Base-by-base conservation (phyloP, 805 yeast species). In the Metschnikowia gelsemii region DNA sequence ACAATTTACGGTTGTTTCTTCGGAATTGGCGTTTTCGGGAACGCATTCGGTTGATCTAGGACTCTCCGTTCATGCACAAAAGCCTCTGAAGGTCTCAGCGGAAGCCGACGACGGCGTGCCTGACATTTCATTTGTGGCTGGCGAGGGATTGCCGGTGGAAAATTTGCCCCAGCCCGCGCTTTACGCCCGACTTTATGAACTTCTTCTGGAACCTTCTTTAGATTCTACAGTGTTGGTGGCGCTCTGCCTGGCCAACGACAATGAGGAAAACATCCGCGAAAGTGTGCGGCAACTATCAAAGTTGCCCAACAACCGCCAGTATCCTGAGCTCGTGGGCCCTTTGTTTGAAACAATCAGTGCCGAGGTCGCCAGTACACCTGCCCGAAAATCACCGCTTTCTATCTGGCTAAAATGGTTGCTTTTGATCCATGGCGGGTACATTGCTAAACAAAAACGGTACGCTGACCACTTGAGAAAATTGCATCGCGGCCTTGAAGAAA, bases 361-460 rank as follows among this genome's bases (percentile, higher is more conserved):
- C 3, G 58, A 54, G 22, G 64, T 69, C 4, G 53, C 66, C 2
- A 34, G 35, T 3, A 61, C 59, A 35, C 62, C 69, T 14, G 50
- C 67, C 5, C 52, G 51, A 32, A 56, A 52, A 24, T 43, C 56
- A 13, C 42, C 61, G 11, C 52, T 65, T 34, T 64, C 72, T 33
- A 54, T 78, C 4, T 91, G 97, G 96, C 69, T 90, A 38, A 85
- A 86, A 60, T 87, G 93, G 88, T 52, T 87, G 13, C 65, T 90
- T 45, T 72, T 89, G 20, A 64, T 76, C 11, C 85, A 84, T 55
- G 87, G 90, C 19, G 78, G 87, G 1, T 76, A 82, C 49, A 67
- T 83, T 14, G 70, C 77, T 11, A 68, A 73, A 24, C 68, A 77
- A 27, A 62, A 72, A 5, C 74, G 79, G 41, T 71, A 82, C 42